Percentiles rank a stretch among this genome's conserved stretches.
These are phyloP conservation scores for Zymoseptoria crescenta DNA, from an alignment of 2,329 filamentous ascomycete genomes.

Conservation along the genomic window DNA sequence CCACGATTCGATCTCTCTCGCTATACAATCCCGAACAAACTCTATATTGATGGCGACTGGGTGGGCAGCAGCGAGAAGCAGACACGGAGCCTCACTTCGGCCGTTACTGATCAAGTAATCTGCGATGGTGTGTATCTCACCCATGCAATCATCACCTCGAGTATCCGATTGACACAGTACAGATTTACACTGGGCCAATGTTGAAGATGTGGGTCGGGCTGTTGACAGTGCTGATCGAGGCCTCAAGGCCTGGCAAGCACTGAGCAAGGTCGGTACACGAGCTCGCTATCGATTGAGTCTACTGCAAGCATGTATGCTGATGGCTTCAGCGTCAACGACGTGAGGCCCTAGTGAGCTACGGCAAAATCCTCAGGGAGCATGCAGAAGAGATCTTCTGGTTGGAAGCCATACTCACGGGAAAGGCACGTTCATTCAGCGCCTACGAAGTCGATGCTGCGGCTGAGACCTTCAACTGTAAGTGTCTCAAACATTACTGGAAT, in stretches of 20 bases:
- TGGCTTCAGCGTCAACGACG: not conserved
- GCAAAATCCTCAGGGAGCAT: not conserved
- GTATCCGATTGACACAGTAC: not conserved
- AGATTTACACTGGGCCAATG: not conserved
- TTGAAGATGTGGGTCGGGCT: slow-evolving; percentile 9
- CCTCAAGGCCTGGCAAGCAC: not conserved
- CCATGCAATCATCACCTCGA: not conserved
- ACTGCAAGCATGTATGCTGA: not conserved
- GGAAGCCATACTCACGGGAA: not conserved
- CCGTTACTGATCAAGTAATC: not conserved
- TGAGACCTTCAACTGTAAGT: not conserved
- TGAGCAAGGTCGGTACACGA: too few species aligned
- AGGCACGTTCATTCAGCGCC: not conserved
- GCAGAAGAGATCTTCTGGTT: not conserved
- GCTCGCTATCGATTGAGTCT: too few species aligned
- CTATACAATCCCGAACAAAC: not conserved
- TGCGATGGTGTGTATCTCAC: not conserved
- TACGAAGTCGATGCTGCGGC: not conserved
- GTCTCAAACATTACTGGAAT: not conserved
- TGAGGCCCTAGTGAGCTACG: not conserved
- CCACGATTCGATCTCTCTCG: not conserved
- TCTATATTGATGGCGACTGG: not conserved
- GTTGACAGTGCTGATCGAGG: slow-evolving; percentile 37
- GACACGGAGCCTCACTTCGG: not conserved
- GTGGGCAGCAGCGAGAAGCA: not conserved